These are phyloP conservation scores for Saccharomycopsis lassenensis DNA, from an alignment of 805 yeast species.

Conservation along the genomic window DNA sequence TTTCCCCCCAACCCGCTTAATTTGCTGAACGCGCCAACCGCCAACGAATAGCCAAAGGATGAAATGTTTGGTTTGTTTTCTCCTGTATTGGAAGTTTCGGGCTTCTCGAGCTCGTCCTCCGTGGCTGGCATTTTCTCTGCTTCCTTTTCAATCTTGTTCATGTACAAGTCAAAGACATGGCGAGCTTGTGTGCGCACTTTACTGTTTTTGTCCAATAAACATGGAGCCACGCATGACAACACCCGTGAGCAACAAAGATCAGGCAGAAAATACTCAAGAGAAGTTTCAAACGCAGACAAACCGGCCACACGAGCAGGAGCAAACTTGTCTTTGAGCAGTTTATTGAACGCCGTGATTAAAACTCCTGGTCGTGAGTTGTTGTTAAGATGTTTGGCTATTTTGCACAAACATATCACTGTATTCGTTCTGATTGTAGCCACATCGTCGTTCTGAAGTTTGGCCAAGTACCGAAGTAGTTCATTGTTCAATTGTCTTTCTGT, in stretches of 20 bases:
- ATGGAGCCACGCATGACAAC: conserved; percentile 75
- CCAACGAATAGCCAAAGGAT: conserved; percentile 21
- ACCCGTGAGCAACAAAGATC: conserved; percentile 71
- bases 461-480: conserved; percentile 69
- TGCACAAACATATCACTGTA: conserved; percentile 58
- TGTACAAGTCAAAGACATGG: conserved; percentile 50
- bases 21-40: conserved; percentile 15
- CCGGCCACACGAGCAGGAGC: conserved; percentile 69
- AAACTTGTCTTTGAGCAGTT: conserved; percentile 71
- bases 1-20: conserved; percentile 20
- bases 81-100: no score
- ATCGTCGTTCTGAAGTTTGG: conserved; percentile 71
- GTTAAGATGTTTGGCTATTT: conserved; percentile 50
- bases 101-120: conserved; percentile 18
- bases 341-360: conserved; percentile 74
- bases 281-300: conserved; percentile 55
- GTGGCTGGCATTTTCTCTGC: conserved; percentile 24
- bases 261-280: conserved; percentile 57
- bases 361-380: conserved; percentile 51
- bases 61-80: no score
- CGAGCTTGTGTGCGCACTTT: conserved; percentile 67
- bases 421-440: conserved; percentile 69
- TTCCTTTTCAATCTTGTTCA: conserved; percentile 40
- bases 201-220: conserved; percentile 63
- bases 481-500: conserved; percentile 77